A percentile compares a stretch with the other conserved stretches of the same genome.
These are phyloP conservation scores for Irpex sp. DNA, from an alignment of 1,284 basidiomycete genomes.

Conservation along the genomic window DNA sequence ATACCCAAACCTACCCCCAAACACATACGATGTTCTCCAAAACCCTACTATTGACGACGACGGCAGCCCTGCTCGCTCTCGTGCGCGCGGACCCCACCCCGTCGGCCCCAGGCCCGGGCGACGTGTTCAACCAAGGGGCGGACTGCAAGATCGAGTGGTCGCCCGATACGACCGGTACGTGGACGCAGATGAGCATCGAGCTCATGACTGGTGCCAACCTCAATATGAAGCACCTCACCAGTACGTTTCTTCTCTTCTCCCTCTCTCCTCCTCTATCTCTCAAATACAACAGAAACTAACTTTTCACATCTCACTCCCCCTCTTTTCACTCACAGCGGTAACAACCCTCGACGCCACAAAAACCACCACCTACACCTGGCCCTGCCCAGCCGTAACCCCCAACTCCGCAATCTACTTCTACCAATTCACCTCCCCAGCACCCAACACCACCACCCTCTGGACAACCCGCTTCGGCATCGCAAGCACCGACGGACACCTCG, in stretches of 20 bases:
- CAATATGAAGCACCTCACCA: constrained; percentile 64
- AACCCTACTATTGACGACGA: constrained; percentile 31
- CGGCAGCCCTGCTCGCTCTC: constrained; percentile 39
- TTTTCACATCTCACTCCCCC: not conserved
- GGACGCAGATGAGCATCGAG: constrained; percentile 68
- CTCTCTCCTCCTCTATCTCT: no score
- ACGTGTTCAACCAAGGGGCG: constrained; percentile 51
- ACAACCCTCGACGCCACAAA: constrained; percentile 46
- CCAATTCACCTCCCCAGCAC: constrained; percentile 53
- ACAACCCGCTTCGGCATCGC: constrained; percentile 82
- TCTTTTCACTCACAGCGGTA: constrained; percentile 44
- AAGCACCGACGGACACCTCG: constrained; percentile 43
- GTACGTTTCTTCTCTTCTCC: constrained; percentile 35
- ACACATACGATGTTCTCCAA: constrained; percentile 46
- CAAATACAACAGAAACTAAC: not conserved
- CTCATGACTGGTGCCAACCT: constrained; percentile 79
- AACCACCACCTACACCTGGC: constrained; percentile 43
- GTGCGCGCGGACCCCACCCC: constrained; percentile 52
- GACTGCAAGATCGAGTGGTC: constrained; percentile 55
- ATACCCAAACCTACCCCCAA: no score
- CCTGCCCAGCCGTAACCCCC: constrained; percentile 74
- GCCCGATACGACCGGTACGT: constrained; percentile 49
- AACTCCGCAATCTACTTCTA: constrained; percentile 79
- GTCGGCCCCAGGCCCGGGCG: constrained; percentile 41
- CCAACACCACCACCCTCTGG: constrained; percentile 51